phyloP scores from a whole-genome alignment of 768 basidiomycete species.

The Trametes punicea region DNA sequence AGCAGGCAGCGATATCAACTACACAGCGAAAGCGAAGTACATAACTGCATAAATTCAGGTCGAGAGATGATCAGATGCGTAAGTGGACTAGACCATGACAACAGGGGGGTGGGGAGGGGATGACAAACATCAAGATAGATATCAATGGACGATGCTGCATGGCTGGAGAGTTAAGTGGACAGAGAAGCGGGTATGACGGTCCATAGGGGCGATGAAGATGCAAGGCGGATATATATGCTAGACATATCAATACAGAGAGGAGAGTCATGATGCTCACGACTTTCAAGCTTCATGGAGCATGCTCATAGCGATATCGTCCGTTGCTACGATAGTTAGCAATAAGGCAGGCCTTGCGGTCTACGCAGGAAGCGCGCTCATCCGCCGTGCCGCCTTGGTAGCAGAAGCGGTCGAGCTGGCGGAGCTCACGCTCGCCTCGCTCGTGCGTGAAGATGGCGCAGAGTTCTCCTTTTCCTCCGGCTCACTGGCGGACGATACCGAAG shows the following conservation, averaged over 20 bases:
- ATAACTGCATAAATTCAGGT: slow-evolving; percentile 25
- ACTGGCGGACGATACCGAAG: slow-evolving; percentile 36
- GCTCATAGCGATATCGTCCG: slow-evolving; percentile 12
- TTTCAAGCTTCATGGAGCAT: slow-evolving; percentile 2
- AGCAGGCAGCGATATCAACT: slow-evolving; percentile 18
- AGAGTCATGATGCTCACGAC: slow-evolving; percentile 4
- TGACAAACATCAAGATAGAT: neutral
- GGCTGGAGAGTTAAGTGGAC: neutral
- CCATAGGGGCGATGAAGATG: slow-evolving; percentile 9
- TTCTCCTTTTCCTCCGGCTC: slow-evolving; percentile 53
- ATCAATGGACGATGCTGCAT: neutral
- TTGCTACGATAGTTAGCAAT: neutral
- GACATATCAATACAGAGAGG: slow-evolving; percentile 17
- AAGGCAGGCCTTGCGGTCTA: no score
- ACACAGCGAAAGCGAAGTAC: slow-evolving; percentile 24
- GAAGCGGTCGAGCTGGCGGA: slow-evolving; percentile 4
- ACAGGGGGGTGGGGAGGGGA: neutral
- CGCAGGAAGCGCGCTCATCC: slow-evolving; percentile 25
- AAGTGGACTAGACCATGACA: neutral
- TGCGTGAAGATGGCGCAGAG: slow-evolving; percentile 23
- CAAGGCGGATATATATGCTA: slow-evolving; percentile 17
- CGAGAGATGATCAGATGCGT: slow-evolving; percentile 12
- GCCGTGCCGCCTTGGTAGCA: slow-evolving; percentile 15
- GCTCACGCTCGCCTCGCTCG: slow-evolving; percentile 8
- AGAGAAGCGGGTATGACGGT: neutral